A percentile compares a stretch with the other conserved stretches of the same genome.
phyloP scores from a whole-genome alignment of 2,329 filamentous ascomycete species.

The Claviceps sorghi region DNA sequence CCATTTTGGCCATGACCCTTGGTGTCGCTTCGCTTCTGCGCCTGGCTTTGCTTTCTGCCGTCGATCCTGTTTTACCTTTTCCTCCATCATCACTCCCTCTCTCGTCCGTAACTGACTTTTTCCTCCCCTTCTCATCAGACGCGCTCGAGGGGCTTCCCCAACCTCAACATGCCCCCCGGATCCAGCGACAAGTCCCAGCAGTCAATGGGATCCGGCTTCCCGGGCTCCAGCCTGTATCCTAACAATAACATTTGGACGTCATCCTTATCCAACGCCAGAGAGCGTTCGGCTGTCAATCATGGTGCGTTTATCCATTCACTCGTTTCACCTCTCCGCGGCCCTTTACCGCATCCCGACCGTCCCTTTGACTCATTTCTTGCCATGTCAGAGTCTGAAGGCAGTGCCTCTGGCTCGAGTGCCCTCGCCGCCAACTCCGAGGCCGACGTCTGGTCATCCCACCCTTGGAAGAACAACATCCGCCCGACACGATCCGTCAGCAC shows the following conservation, averaged over 20 bases:
- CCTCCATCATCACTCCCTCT: constrained; percentile 1
- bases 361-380: background rate
- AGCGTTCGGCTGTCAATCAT: constrained; percentile 21
- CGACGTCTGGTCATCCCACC: constrained; percentile 43
- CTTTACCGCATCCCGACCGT: background rate
- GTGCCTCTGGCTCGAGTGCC: constrained; percentile 53
- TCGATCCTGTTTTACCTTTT: constrained; percentile 2
- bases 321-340: background rate
- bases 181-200: constrained; percentile 17
- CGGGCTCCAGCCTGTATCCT: constrained; percentile 21
- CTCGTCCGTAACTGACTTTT: constrained; percentile 9
- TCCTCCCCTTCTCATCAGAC: constrained; percentile 14
- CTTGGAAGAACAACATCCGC: constrained; percentile 45
- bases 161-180: constrained; percentile 22
- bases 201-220: constrained; percentile 26
- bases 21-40: background rate
- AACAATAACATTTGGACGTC: constrained; percentile 26
- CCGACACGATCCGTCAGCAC: constrained; percentile 31
- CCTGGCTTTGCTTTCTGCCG: constrained; percentile 9
- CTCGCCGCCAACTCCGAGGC: constrained; percentile 55
- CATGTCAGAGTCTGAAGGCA: constrained; percentile 15
- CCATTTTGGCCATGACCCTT: background rate
- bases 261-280: constrained; percentile 26
- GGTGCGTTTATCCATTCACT: constrained; percentile 23
- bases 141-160: constrained; percentile 23